phyloP scores from a whole-genome alignment of 2,329 filamentous ascomycete species.

The Aspergillus felis region DNA sequence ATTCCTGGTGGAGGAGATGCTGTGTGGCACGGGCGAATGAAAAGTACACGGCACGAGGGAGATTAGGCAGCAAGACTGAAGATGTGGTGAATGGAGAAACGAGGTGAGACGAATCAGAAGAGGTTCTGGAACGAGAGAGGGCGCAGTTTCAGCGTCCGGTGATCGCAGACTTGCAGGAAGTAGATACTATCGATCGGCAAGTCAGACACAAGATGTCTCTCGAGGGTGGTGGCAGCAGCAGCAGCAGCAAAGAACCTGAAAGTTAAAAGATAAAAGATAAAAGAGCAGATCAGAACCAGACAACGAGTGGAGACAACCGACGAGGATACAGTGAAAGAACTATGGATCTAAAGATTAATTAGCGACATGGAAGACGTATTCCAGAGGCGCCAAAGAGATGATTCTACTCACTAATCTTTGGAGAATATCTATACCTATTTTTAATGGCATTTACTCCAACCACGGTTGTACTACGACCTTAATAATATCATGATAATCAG shows the following conservation, averaged over 20 bases:
- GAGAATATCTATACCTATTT: no score
- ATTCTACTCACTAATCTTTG: no score
- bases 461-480: neutral
- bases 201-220: neutral
- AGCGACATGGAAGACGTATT: neutral
- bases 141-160: neutral
- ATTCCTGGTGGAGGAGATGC: slow-evolving; percentile 36
- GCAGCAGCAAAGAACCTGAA: neutral
- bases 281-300: neutral
- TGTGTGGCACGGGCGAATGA: neutral
- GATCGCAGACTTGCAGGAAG: neutral
- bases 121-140: slow-evolving; percentile 5
- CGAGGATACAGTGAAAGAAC: neutral
- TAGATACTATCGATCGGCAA: neutral
- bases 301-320: neutral
- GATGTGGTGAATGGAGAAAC: neutral
- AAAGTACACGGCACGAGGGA: slow-evolving; percentile 2
- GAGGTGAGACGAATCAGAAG: slow-evolving; percentile 2
- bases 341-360: neutral
- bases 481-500: neutral
- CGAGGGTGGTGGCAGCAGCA: neutral
- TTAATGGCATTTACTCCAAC: neutral
- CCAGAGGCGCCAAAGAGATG: neutral
- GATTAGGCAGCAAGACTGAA: slow-evolving; percentile 2
- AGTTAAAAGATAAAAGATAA: neutral